These are phyloP conservation scores for Hanseniaspora vineae DNA, from an alignment of 805 yeast genomes.

Conservation along the genomic window DNA sequence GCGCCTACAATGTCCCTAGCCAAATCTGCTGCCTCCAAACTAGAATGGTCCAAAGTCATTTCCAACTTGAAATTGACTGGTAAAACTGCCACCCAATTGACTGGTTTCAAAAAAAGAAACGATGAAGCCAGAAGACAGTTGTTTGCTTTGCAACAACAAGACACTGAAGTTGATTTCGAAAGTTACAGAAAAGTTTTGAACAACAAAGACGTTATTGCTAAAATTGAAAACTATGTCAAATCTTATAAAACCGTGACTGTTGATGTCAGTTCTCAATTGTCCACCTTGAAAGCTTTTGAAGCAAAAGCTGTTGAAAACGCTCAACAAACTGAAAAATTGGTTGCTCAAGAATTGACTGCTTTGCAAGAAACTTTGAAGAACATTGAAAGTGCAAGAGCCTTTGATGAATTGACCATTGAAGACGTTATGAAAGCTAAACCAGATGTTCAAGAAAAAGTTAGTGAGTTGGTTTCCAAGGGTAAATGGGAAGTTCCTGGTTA, in stretches of 20 bases:
- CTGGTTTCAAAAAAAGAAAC: slow-evolving; percentile 94
- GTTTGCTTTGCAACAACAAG: slow-evolving; percentile 55
- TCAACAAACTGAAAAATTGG: slow-evolving; percentile 80
- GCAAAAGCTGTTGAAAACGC: slow-evolving; percentile 93
- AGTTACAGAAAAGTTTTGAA: slow-evolving; percentile 70
- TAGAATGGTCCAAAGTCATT: slow-evolving; percentile 91
- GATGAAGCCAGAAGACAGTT: slow-evolving; percentile 90
- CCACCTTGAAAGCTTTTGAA: slow-evolving; percentile 88
- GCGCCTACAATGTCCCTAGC: slow-evolving; percentile 26
- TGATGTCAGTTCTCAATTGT: slow-evolving; percentile 80
- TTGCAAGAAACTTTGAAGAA: slow-evolving; percentile 80
- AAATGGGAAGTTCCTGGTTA: slow-evolving; percentile 97
- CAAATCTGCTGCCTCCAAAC: slow-evolving; percentile 59
- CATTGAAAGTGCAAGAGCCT: slow-evolving; percentile 95
- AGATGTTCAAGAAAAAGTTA: slow-evolving; percentile 91
- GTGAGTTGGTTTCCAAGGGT: slow-evolving; percentile 81
- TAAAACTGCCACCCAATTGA: slow-evolving; percentile 73
- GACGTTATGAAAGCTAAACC: slow-evolving; percentile 94
- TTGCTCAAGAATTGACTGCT: slow-evolving; percentile 71
- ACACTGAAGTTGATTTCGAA: slow-evolving; percentile 67
- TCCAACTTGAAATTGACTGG: slow-evolving; percentile 87
- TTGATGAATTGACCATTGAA: slow-evolving; percentile 91
- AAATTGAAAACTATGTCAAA: slow-evolving; percentile 64
- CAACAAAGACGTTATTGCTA: slow-evolving; percentile 67
- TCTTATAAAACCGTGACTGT: slow-evolving; percentile 73